A percentile compares a stretch with the other conserved stretches of the same genome.
Evolutionary conservation across 257 asterid species (phyloP).

Genomic region (Nicotiana noctiflora): DNA sequence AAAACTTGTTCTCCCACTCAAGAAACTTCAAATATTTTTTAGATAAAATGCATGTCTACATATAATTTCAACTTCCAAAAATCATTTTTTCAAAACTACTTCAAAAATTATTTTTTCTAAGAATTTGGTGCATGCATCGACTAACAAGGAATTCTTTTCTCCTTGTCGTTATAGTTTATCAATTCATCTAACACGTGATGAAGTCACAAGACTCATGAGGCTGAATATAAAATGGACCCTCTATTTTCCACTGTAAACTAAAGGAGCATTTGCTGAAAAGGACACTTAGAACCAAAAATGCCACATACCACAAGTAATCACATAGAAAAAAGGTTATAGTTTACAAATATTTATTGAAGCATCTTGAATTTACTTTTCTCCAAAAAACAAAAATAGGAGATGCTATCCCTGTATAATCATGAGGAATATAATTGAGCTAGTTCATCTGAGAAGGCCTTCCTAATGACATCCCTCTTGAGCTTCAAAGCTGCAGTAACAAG

Average conservation of each 20-base stretch:
- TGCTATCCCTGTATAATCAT: slow-evolving; percentile 16
- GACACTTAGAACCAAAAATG: background rate
- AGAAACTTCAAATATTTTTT: too few species aligned
- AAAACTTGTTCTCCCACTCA: too few species aligned
- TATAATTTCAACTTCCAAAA: too few species aligned
- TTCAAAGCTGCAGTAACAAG: slow-evolving; percentile 49
- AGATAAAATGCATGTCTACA: too few species aligned
- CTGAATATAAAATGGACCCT: too few species aligned
- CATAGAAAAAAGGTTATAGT: background rate
- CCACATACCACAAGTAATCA: background rate
- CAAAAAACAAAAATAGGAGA: background rate
- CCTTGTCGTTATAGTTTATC: too few species aligned
- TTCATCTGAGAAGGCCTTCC: slow-evolving; percentile 66
- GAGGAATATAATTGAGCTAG: slow-evolving; percentile 56
- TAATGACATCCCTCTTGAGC: slow-evolving; percentile 49
- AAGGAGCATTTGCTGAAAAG: background rate
- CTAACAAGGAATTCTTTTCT: too few species aligned
- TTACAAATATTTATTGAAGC: background rate
- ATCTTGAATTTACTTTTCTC: background rate
- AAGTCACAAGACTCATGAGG: too few species aligned
- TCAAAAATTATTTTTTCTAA: too few species aligned
- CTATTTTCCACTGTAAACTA: background rate
- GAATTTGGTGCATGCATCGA: too few species aligned
- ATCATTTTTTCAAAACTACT: too few species aligned
- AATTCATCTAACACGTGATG: too few species aligned